Evolutionary conservation across 31 red algal species (phyloP).

Genomic region (Odonthalia washingtoniensis): DNA sequence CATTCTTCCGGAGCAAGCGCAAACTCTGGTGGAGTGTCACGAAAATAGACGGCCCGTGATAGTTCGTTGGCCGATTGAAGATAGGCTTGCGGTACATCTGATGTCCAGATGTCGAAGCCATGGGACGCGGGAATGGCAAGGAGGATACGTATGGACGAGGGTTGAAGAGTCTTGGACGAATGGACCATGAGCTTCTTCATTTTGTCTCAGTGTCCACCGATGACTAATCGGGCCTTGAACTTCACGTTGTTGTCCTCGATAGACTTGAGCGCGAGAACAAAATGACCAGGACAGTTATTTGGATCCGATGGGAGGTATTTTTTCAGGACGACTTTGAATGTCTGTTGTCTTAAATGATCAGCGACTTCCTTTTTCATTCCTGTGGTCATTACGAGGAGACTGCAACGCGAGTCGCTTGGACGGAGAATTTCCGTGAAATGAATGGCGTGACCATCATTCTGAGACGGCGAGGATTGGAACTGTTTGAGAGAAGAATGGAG

Average conservation of each 20-base stretch:
- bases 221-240: conserved; percentile 45
- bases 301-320: conserved; percentile 45
- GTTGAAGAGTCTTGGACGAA: too few relatives aligned
- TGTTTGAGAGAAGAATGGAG: too few relatives aligned
- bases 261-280: conserved; percentile 45
- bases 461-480: too few relatives aligned
- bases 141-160: conserved; percentile 18
- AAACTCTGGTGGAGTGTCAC: conserved; percentile 38
- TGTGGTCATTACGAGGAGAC: conserved; percentile 20
- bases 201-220: conserved; percentile 41
- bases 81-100: conserved; percentile 51
- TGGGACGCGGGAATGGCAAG: conserved; percentile 14
- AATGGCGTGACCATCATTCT: too few relatives aligned
- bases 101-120: conserved; percentile 35
- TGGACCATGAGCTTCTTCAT: too few relatives aligned
- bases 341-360: conserved; percentile 15
- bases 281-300: conserved; percentile 42
- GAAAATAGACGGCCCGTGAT: conserved; percentile 33
- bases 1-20: conserved; percentile 26
- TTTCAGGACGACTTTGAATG: conserved; percentile 28
- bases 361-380: conserved; percentile 8
- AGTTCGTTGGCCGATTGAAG: too few relatives aligned
- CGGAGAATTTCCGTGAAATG: conserved; percentile 46
- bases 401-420: conserved; percentile 3
- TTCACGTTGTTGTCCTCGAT: conserved; percentile 28